Percentiles rank a stretch among this genome's conserved stretches.
Conservation (phyloP, 805 yeast genomes). For the Metschnikowia continentalis region DNA sequence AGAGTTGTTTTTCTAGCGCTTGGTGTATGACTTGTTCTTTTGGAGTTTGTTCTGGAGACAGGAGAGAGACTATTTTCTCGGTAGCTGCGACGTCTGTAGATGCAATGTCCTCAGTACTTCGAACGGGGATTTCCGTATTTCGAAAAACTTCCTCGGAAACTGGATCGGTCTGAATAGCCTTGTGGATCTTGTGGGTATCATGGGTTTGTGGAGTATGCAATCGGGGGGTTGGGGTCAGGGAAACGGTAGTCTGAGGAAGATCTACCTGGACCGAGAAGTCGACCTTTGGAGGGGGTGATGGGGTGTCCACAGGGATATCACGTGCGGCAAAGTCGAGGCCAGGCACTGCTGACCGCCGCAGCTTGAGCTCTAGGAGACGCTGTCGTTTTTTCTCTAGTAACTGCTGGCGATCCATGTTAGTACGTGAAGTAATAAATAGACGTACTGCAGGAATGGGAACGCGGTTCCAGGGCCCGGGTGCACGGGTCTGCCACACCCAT, state of each 20-base stretch:
- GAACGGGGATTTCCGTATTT: too few species aligned
- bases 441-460: slow-evolving; percentile 11
- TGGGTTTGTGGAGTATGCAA: not conserved
- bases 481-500: not conserved
- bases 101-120: too few species aligned
- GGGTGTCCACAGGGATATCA: slow-evolving; percentile 1
- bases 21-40: not conserved
- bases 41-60: not conserved
- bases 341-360: slow-evolving; percentile 17
- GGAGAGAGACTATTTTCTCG: not conserved
- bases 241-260: slow-evolving; percentile 5
- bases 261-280: slow-evolving; percentile 31
- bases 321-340: slow-evolving; percentile 13
- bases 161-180: slow-evolving; percentile 20
- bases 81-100: too few species aligned
- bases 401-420: slow-evolving; percentile 33
- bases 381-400: slow-evolving; percentile 38
- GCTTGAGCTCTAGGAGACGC: slow-evolving; percentile 27
- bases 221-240: not conserved
- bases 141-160: too few species aligned
- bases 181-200: slow-evolving; percentile 15
- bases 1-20: slow-evolving; percentile 2
- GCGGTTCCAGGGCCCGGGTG: not conserved
- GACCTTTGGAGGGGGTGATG: slow-evolving; percentile 9
- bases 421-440: slow-evolving; percentile 7